A percentile compares a stretch with the other conserved stretches of the same genome.
phyloP scores from a whole-genome alignment of 805 yeast species.

The Candida gorgasii region DNA sequence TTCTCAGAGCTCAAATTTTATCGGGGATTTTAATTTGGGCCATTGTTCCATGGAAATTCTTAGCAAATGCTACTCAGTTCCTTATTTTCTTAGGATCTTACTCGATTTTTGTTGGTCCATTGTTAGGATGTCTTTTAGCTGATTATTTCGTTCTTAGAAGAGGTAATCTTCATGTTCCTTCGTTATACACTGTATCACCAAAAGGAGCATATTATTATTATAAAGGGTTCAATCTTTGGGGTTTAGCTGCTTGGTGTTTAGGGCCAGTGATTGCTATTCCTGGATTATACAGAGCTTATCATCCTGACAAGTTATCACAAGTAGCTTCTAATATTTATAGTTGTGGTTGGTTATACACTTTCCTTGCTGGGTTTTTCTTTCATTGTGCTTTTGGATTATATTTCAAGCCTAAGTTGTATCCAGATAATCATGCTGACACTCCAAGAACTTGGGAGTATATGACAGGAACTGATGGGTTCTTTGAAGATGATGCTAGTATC shows the following conservation, averaged over 20 bases:
- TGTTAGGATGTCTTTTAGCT: slow-evolving; percentile 15
- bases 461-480: slow-evolving; percentile 18
- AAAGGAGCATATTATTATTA: slow-evolving; percentile 14
- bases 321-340: slow-evolving; percentile 15
- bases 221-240: slow-evolving; percentile 17
- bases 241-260: slow-evolving; percentile 16
- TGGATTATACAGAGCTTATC: slow-evolving; percentile 16
- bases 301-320: slow-evolving; percentile 11
- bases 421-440: slow-evolving; percentile 13
- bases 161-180: slow-evolving; percentile 19
- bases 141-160: slow-evolving; percentile 16
- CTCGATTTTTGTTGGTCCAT: slow-evolving; percentile 17
- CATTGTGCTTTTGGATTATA: slow-evolving; percentile 12
- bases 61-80: slow-evolving; percentile 15
- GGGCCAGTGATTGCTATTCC: slow-evolving; percentile 15
- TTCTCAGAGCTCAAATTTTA: slow-evolving; percentile 18
- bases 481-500: slow-evolving; percentile 17
- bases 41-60: slow-evolving; percentile 18
- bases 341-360: slow-evolving; percentile 19
- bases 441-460: slow-evolving; percentile 19
- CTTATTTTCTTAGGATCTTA: slow-evolving; percentile 17
- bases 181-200: slow-evolving; percentile 13
- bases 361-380: slow-evolving; percentile 12
- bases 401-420: slow-evolving; percentile 16
- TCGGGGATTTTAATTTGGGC: slow-evolving; percentile 17